These are phyloP conservation scores for Syzygium oleosum DNA, from an alignment of 345 rosid species.

Conservation along the genomic window DNA sequence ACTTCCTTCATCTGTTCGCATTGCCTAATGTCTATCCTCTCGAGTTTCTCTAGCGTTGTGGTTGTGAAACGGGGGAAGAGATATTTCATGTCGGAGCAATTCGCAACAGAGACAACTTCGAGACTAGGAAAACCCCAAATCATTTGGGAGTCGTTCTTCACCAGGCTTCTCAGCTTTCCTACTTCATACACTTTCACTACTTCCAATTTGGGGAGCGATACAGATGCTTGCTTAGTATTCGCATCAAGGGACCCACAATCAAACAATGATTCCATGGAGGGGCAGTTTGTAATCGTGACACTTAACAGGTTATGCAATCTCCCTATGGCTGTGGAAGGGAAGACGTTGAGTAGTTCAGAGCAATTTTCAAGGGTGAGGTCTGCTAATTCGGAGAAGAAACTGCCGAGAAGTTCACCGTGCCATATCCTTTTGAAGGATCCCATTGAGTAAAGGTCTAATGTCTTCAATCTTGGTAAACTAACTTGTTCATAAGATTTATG, in stretches of 20 bases:
- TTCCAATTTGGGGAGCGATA: background rate
- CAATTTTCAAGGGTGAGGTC: accelerated
- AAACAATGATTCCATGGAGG: accelerated
- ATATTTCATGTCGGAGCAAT: background rate
- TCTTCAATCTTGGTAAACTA: background rate
- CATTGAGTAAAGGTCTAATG: accelerated
- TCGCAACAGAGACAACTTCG: accelerated
- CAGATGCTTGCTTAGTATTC: accelerated
- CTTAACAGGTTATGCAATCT: background rate
- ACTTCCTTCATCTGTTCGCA: no score
- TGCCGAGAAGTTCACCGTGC: accelerated
- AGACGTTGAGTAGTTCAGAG: background rate
- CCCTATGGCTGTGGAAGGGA: background rate
- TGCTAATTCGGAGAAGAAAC: background rate
- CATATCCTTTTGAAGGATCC: background rate
- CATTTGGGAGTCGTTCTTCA: background rate
- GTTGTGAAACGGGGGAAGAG: background rate
- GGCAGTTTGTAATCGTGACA: accelerated
- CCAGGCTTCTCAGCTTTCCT: accelerated
- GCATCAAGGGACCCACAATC: background rate
- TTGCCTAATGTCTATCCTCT: no score
- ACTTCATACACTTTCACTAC: accelerated
- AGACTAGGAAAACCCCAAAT: background rate
- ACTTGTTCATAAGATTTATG: accelerated
- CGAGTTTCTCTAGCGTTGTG: no score